Conservation (phyloP, 352 stramenopile genomes). For the Phytophthora tubulina region DNA sequence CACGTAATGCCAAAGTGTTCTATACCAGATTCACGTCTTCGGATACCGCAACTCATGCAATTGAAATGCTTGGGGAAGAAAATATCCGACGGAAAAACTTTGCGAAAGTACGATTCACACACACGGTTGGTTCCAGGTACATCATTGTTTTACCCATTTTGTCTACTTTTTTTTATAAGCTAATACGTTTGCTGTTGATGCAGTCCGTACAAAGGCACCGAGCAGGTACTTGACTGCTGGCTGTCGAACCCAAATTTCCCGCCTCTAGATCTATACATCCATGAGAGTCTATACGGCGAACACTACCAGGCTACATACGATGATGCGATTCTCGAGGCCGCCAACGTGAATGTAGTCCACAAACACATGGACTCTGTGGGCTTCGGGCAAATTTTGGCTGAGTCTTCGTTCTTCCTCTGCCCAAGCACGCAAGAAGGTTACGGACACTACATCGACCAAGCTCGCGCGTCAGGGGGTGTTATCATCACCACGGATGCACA, state of each 20-base stretch:
- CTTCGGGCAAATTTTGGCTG: constrained; percentile 55
- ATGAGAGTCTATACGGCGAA: constrained; percentile 25
- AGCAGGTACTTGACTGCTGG: constrained; percentile 65
- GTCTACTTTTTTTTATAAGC: neutral
- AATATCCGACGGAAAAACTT: constrained; percentile 52
- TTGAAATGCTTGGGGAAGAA: constrained; percentile 27
- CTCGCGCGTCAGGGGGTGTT: constrained; percentile 51
- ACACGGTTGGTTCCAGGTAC: constrained; percentile 60
- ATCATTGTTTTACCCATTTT: neutral
- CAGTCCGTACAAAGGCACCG: constrained; percentile 68
- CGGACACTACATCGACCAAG: constrained; percentile 76
- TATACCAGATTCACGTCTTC: constrained; percentile 59
- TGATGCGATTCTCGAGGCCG: constrained; percentile 21
- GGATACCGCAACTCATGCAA: constrained; percentile 33
- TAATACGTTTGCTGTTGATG: constrained; percentile 4
- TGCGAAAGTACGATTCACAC: constrained; percentile 45
- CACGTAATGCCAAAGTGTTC: constrained; percentile 43
- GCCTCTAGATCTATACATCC: constrained; percentile 44
- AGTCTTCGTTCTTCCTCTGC: constrained; percentile 62
- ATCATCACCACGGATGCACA: constrained; percentile 61
- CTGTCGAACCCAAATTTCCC: constrained; percentile 54
- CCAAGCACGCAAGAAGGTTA: constrained; percentile 68
- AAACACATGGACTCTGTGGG: constrained; percentile 31
- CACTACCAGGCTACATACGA: constrained; percentile 32
- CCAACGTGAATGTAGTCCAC: constrained; percentile 49